phyloP scores from a whole-genome alignment of 331 rosid genomes.

The Saraca asoca region DNA sequence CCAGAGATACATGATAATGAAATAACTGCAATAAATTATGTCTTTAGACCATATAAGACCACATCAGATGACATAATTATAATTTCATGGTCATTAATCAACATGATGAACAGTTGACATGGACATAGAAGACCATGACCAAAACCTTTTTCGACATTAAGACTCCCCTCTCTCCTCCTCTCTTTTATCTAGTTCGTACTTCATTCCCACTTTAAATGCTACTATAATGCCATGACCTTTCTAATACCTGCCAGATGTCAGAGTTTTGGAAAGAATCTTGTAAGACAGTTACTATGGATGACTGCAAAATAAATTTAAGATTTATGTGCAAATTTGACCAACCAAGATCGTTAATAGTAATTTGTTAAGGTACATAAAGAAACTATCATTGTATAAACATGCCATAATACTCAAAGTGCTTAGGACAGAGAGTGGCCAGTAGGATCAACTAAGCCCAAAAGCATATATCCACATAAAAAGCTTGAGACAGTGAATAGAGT shows the following conservation, averaged over 20 bases:
- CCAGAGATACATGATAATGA: not conserved
- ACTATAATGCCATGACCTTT: conserved; percentile 14
- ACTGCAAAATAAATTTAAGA: not conserved
- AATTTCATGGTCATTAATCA: not conserved
- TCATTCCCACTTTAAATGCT: not conserved
- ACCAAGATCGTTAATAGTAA: conserved; percentile 10
- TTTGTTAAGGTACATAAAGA: conserved; percentile 14
- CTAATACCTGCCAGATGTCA: conserved; percentile 10
- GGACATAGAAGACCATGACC: not conserved
- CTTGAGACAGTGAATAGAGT: conserved; percentile 13
- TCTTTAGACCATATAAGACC: not conserved
- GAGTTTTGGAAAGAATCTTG: not conserved
- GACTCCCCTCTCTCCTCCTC: conserved; percentile 5
- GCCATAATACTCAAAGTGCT: conserved; percentile 28
- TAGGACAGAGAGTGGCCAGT: conserved; percentile 22
- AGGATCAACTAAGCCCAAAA: conserved; percentile 23
- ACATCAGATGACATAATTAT: conserved; percentile 19
- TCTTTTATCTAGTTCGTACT: conserved; percentile 16
- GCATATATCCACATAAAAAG: conserved; percentile 21
- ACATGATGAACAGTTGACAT: not conserved
- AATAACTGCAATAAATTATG: not conserved
- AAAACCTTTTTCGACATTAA: not conserved
- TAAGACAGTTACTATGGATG: conserved; percentile 6
- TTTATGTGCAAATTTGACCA: conserved; percentile 23
- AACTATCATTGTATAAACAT: not conserved